Percentiles rank a stretch among this genome's conserved stretches.
Conservation (phyloP, 495 filamentous ascomycete genomes). For the Evernia prunastri region DNA sequence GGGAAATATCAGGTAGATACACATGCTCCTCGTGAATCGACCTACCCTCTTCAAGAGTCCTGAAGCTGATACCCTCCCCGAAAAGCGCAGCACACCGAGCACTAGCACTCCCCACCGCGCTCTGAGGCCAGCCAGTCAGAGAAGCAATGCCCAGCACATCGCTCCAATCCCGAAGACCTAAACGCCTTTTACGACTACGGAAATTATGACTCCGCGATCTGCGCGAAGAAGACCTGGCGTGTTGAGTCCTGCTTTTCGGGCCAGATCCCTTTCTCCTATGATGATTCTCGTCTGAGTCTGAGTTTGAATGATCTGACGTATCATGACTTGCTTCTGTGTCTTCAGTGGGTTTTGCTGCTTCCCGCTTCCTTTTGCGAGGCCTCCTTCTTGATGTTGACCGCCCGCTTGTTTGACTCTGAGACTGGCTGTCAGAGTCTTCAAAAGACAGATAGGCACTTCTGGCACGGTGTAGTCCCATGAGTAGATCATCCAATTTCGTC, state of each 20-base stretch:
- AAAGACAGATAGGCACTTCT: constrained; percentile 40
- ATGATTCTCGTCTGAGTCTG: not conserved
- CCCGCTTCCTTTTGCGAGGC: constrained; percentile 17
- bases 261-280: not conserved
- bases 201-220: not conserved
- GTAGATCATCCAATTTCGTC: constrained; percentile 55
- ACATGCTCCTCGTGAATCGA: not conserved
- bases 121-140: constrained; percentile 55
- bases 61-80: constrained; percentile 55
- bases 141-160: constrained; percentile 70
- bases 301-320: not conserved
- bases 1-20: not conserved
- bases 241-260: not conserved
- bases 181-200: constrained; percentile 21
- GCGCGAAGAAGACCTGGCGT: not conserved
- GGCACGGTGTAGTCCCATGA: constrained; percentile 59
- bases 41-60: constrained; percentile 45
- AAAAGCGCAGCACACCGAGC: constrained; percentile 67
- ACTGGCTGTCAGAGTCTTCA: constrained; percentile 26
- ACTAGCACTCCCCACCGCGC: constrained; percentile 57
- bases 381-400: constrained; percentile 23
- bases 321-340: constrained; percentile 6
- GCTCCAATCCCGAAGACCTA: constrained; percentile 67
- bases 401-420: constrained; percentile 23
- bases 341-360: constrained; percentile 19